These are phyloP conservation scores for Candida tibetensis DNA, from an alignment of 805 yeast genomes.

Conservation along the genomic window DNA sequence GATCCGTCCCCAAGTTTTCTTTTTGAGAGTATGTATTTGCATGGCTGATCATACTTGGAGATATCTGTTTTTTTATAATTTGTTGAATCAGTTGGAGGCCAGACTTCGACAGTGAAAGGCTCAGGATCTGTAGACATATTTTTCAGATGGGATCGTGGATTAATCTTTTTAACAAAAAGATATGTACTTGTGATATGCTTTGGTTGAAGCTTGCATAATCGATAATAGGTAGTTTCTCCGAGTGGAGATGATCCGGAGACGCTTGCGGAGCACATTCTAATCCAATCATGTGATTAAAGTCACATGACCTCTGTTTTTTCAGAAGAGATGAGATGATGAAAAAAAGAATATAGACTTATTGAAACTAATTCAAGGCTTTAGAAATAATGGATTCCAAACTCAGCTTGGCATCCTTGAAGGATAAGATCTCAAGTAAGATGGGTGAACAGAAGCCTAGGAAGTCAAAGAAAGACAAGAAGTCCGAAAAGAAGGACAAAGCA, in stretches of 20 bases:
- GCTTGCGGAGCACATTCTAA: no score
- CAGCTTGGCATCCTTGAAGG: constrained; percentile 58
- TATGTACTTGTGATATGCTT: no score
- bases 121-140: not conserved
- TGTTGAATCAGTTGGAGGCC: constrained; percentile 24
- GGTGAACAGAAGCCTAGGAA: constrained; percentile 10
- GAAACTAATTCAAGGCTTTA: not conserved
- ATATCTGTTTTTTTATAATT: constrained; percentile 11
- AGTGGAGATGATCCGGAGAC: no score
- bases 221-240: no score
- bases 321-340: constrained; percentile 4
- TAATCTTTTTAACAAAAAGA: no score
- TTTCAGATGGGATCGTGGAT: no score
- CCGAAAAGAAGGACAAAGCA: constrained; percentile 7
- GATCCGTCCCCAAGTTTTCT: constrained; percentile 38
- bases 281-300: constrained; percentile 1
- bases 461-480: constrained; percentile 8
- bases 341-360: not conserved
- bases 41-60: constrained; percentile 19
- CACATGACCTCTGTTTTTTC: not conserved
- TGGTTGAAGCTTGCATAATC: no score
- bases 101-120: constrained; percentile 5
- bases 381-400: constrained; percentile 43
- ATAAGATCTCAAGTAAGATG: constrained; percentile 43
- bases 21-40: constrained; percentile 34